These are phyloP conservation scores for Pseudodiploospora longispora DNA, from an alignment of 2,329 filamentous ascomycete genomes.

Conservation along the genomic window DNA sequence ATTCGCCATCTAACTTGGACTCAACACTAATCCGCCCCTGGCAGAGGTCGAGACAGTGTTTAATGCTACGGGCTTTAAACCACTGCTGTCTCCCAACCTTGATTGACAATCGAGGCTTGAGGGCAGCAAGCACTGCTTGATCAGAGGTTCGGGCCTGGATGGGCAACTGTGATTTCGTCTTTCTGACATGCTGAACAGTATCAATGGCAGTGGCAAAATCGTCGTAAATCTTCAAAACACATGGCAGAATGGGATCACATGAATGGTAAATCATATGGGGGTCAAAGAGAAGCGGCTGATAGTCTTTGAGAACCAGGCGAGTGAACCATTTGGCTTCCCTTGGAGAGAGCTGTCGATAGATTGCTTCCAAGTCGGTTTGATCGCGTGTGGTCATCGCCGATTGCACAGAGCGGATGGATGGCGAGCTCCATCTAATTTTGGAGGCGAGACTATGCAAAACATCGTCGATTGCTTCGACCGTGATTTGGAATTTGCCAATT, in stretches of 20 bases:
- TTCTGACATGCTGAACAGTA: conserved; percentile 35
- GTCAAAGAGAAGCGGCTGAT: conserved; percentile 59
- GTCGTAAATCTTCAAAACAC: conserved; percentile 61
- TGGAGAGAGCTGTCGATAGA: conserved; percentile 55
- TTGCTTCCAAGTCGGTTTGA: conserved; percentile 39
- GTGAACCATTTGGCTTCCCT: conserved; percentile 82
- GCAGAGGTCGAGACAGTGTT: conserved; percentile 63
- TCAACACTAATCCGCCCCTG: conserved; percentile 62
- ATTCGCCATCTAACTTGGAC: conserved; percentile 81
- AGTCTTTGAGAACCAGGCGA: conserved; percentile 69
- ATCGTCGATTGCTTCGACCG: conserved; percentile 64
- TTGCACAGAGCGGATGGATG: conserved; percentile 40
- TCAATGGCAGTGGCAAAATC: conserved; percentile 54
- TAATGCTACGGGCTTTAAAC: conserved; percentile 61
- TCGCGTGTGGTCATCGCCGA: conserved; percentile 16
- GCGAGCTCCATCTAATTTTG: conserved; percentile 62
- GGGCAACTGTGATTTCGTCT: conserved; percentile 9
- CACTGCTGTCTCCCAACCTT: conserved; percentile 59
- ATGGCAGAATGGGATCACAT: conserved; percentile 63
- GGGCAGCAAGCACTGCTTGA: conserved; percentile 15
- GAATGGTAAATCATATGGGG: conserved; percentile 43
- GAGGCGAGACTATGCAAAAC: conserved; percentile 60
- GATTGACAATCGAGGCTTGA: conserved; percentile 49
- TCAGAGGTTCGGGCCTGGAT: conserved; percentile 10
- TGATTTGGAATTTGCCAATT: conserved; percentile 36